Conservation (phyloP, 2,329 filamentous ascomycete genomes). For the Teratosphaeria zuluensis region DNA sequence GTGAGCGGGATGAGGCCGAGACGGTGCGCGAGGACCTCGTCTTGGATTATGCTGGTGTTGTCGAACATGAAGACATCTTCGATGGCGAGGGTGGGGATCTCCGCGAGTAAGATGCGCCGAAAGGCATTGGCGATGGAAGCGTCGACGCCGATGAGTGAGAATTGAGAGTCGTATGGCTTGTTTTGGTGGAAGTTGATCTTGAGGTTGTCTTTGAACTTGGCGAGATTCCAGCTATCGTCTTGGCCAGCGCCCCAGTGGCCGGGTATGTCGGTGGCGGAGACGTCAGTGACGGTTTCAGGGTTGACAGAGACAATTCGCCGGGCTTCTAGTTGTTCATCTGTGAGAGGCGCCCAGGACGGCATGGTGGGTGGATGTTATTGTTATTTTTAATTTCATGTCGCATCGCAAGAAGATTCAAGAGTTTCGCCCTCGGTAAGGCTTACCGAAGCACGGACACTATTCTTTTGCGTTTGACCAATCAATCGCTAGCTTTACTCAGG, state of each 20-base stretch:
- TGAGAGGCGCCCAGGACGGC: slow-evolving; percentile 3
- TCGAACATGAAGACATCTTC: slow-evolving; percentile 89
- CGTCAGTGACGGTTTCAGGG: slow-evolving; percentile 80
- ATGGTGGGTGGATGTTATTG: not conserved
- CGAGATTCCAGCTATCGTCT: slow-evolving; percentile 68
- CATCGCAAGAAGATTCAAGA: not conserved
- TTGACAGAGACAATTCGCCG: slow-evolving; percentile 82
- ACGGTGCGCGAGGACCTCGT: slow-evolving; percentile 87
- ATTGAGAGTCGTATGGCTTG: slow-evolving; percentile 64
- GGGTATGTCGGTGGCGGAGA: slow-evolving; percentile 83
- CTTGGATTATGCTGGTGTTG: slow-evolving; percentile 96
- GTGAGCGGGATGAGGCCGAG: slow-evolving; percentile 85
- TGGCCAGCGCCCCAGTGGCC: slow-evolving; percentile 76
- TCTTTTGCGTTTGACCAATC: not conserved
- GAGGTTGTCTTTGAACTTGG: slow-evolving; percentile 63
- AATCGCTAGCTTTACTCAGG: slow-evolving; percentile 34
- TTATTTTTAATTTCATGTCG: not conserved
- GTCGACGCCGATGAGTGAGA: slow-evolving; percentile 86
- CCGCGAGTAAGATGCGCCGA: slow-evolving; percentile 87
- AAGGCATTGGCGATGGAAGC: slow-evolving; percentile 94
- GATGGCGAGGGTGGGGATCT: slow-evolving; percentile 89
- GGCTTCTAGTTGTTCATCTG: slow-evolving; percentile 47
- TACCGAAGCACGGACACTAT: not conserved
- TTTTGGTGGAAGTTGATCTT: slow-evolving; percentile 77
- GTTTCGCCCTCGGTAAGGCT: not conserved